These are phyloP conservation scores for Leucaena leucocephala DNA, from an alignment of 306 rosid genomes.

Conservation along the genomic window DNA sequence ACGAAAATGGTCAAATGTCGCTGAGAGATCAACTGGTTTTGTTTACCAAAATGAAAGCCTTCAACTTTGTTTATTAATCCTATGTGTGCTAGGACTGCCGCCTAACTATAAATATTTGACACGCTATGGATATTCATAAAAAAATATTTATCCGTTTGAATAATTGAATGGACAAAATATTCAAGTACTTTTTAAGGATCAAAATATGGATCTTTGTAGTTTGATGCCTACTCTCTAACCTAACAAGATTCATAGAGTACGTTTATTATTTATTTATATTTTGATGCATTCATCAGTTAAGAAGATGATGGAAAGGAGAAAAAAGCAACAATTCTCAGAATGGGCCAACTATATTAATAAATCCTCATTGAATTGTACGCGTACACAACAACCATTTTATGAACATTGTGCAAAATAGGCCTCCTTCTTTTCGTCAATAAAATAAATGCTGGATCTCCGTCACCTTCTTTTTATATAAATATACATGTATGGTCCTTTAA, in stretches of 20 bases:
- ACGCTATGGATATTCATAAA: neutral
- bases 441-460: neutral
- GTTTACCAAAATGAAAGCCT: neutral
- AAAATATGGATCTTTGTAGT: neutral
- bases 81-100: neutral
- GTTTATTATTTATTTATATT: neutral
- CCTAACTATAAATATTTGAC: neutral
- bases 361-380: neutral
- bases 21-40: neutral
- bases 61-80: neutral
- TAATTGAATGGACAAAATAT: neutral
- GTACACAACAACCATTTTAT: neutral
- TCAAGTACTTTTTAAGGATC: neutral
- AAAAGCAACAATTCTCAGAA: neutral
- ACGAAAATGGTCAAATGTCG: too few species aligned
- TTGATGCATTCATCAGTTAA: neutral
- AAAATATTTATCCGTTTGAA: neutral
- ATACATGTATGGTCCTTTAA: neutral
- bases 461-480: neutral
- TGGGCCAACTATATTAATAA: neutral
- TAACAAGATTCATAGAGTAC: neutral
- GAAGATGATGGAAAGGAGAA: neutral
- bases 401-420: neutral
- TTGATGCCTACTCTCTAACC: neutral
- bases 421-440: neutral